Percentiles rank a stretch among this genome's conserved stretches.
phyloP scores from a whole-genome alignment of 495 filamentous ascomycete species.

The Penicillium cinerascens region DNA sequence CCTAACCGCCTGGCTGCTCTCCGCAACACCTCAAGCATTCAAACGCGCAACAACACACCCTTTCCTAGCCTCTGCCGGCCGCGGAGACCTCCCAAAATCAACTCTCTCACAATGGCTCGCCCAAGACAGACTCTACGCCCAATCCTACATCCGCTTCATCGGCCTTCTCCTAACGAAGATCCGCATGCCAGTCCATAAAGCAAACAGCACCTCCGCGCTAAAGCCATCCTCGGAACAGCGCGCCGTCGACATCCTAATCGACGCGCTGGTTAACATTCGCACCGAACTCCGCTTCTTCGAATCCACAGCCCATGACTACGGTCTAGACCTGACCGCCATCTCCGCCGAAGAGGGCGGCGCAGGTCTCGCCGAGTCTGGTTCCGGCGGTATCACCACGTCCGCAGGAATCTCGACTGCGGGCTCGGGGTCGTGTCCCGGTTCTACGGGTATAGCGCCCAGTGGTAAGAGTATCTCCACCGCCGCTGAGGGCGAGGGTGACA shows the following conservation, averaged over 20 bases:
- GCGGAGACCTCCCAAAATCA: slow-evolving; percentile 54
- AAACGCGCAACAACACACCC: slow-evolving; percentile 58
- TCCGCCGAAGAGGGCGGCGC: slow-evolving; percentile 22
- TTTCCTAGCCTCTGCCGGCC: slow-evolving; percentile 66
- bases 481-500: neutral
- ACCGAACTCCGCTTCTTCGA: slow-evolving; percentile 69
- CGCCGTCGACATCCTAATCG: slow-evolving; percentile 58
- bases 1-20: slow-evolving; percentile 31
- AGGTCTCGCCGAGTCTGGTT: slow-evolving; percentile 2
- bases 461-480: neutral
- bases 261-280: slow-evolving; percentile 61
- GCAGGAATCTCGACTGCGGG: slow-evolving; percentile 18
- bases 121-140: slow-evolving; percentile 73
- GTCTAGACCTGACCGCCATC: slow-evolving; percentile 49
- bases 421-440: slow-evolving; percentile 19
- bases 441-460: slow-evolving; percentile 8
- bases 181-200: slow-evolving; percentile 48
- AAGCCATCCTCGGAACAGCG: slow-evolving; percentile 33
- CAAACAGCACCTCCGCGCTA: slow-evolving; percentile 11
- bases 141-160: slow-evolving; percentile 67
- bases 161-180: slow-evolving; percentile 60
- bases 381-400: slow-evolving; percentile 14
- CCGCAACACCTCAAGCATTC: slow-evolving; percentile 35
- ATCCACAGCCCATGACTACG: slow-evolving; percentile 57
- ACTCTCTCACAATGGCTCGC: slow-evolving; percentile 66